Evolutionary conservation across 2,329 filamentous ascomycete genomes (phyloP).

Genomic region (Phaeosphaeria sp.): DNA sequence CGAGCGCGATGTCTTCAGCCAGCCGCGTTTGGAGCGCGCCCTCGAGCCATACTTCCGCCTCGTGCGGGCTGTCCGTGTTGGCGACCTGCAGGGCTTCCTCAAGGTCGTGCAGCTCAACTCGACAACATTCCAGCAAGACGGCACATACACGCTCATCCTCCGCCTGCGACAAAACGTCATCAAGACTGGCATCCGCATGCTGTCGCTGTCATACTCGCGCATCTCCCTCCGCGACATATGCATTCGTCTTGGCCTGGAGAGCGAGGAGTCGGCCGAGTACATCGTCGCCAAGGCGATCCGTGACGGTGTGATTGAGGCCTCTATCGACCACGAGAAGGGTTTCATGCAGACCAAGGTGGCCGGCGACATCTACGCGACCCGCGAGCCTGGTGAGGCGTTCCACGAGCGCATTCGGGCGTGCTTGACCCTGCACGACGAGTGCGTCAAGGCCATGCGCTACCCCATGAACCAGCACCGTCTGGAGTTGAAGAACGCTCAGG

Average conservation of each 20-base stretch:
- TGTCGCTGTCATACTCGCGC: conserved; percentile 96
- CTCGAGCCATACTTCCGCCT: conserved; percentile 93
- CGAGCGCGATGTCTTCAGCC: conserved; percentile 91
- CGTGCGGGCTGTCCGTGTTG: conserved; percentile 94
- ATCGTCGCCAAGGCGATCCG: conserved; percentile 98
- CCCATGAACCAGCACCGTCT: conserved; percentile 99
- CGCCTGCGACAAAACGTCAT: conserved; percentile 98
- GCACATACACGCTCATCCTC: conserved; percentile 93
- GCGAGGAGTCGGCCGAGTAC: conserved; percentile 97
- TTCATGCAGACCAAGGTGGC: conserved; percentile 99
- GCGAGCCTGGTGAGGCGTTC: conserved; percentile 95
- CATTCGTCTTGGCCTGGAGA: conserved; percentile 89
- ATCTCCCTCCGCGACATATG: conserved; percentile 98
- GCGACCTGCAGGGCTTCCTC: conserved; percentile 92
- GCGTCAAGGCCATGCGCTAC: conserved; percentile 99
- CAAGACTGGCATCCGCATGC: conserved; percentile 99
- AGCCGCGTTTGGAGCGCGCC: conserved; percentile 83
- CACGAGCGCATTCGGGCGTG: conserved; percentile 95
- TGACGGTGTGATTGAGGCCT: conserved; percentile 96
- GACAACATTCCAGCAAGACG: conserved; percentile 87
- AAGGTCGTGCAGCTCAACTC: conserved; percentile 82
- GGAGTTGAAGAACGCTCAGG: conserved; percentile 97
- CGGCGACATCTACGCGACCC: conserved; percentile 93
- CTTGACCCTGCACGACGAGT: conserved; percentile 92
- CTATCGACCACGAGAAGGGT: conserved; percentile 88